Evolutionary conservation across 2,329 filamentous ascomycete species (phyloP), one percentile per base, ranked within the genome.

Genomic region (Venturia nashicola): DNA sequence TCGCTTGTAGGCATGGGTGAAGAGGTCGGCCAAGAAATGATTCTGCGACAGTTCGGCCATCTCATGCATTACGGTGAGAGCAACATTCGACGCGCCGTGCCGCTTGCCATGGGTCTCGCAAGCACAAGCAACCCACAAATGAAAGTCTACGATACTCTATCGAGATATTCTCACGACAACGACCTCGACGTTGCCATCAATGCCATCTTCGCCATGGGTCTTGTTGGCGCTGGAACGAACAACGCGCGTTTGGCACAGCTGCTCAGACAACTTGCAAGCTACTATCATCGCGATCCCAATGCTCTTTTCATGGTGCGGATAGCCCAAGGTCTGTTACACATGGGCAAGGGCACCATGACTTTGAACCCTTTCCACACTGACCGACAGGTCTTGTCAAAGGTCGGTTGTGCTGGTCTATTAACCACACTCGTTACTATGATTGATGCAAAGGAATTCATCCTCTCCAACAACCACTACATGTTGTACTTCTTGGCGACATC

Each of bases 311-410:
- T 99, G 94, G 94, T 99, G 34, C 90, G 94, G 72, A 97, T 99
- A 70, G 94, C 94, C 5, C 94, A 99, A 75, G 94, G 95, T 78
- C 84, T 99, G 57, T 77, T 99, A 68, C 95, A 99, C 80, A 97
- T 97, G 92, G 95, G 95, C 79, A 99, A 99, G 81, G 94, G 95
- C 69, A 97, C 94, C 3, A 84, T 99, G 72, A 90, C 91, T 3
- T 83, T 97, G 72, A 97, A 90, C 76, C 94, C 94, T n/a, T 99
- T 99, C 88, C 94, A 99, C 80, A 97, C 93, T 20, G 95, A 99
- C 74, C 89, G 95, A 65, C 91, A 96, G 76, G 90, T 99, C 32
- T 84, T 99, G 64, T 99, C 94, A 2, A 86, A 90, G 67, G 95
- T 99, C 43, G 88, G 92, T 32, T 87, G 93, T 34, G 91, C 91